phyloP scores from a whole-genome alignment of 225 moss, liverwort and hornwort species.

The Rhytidiadelphus loreus region DNA sequence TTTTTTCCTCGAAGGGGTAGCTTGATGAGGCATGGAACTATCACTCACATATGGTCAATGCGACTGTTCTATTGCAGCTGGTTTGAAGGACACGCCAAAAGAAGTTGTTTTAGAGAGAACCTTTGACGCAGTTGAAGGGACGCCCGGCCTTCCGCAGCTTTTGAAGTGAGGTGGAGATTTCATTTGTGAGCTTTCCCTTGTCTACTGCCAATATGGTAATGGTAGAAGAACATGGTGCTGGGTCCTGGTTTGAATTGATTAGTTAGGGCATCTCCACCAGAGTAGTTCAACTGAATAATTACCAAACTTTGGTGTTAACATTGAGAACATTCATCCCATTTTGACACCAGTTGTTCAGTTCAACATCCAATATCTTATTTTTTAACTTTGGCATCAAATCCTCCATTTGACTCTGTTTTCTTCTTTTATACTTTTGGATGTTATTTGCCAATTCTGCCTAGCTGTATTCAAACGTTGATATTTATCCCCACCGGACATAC shows the following conservation, averaged over 20 bases:
- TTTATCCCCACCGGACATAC: background rate
- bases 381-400: background rate
- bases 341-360: background rate
- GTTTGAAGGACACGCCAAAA: constrained; percentile 68
- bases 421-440: background rate
- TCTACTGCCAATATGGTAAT: background rate
- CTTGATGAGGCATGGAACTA: background rate
- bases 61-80: constrained; percentile 31
- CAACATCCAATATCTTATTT: background rate
- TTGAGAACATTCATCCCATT: background rate
- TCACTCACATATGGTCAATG: background rate
- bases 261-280: background rate
- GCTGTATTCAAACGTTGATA: background rate
- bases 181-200: background rate
- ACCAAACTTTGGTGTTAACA: background rate
- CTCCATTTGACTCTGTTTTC: background rate
- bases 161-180: constrained; percentile 7
- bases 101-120: constrained; percentile 72
- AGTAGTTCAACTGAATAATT: background rate
- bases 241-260: background rate
- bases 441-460: background rate
- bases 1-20: background rate
- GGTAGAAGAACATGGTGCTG: background rate
- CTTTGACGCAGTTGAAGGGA: constrained; percentile 31
- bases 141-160: constrained; percentile 41